phyloP scores from a whole-genome alignment of 495 filamentous ascomycete species.

The Podospora comata region DNA sequence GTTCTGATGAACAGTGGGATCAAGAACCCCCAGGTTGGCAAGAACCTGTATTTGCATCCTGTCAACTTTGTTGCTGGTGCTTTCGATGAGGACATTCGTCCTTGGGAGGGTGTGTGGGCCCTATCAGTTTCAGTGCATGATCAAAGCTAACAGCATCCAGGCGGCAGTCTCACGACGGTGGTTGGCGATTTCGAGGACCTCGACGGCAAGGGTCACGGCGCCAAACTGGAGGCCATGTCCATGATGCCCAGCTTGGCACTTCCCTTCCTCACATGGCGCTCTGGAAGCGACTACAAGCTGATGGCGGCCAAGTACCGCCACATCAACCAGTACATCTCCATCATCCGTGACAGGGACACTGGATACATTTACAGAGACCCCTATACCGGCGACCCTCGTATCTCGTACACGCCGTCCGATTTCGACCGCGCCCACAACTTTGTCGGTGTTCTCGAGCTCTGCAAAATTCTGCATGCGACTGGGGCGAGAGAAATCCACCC shows the following conservation, averaged over 20 bases:
- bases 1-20: conserved; percentile 70
- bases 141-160: background rate
- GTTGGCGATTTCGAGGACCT: conserved; percentile 77
- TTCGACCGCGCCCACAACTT: conserved; percentile 68
- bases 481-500: conserved; percentile 77
- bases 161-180: conserved; percentile 62
- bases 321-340: conserved; percentile 63
- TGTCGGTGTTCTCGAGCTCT: conserved; percentile 65
- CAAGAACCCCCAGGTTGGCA: conserved; percentile 77
- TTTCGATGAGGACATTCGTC: conserved; percentile 62
- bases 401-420: conserved; percentile 65
- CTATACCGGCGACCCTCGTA: conserved; percentile 54
- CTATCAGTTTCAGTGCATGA: background rate
- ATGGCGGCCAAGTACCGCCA: conserved; percentile 58
- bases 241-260: conserved; percentile 54
- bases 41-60: conserved; percentile 79
- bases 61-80: conserved; percentile 57
- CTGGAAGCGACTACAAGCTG: conserved; percentile 66
- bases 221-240: conserved; percentile 67
- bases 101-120: conserved; percentile 59
- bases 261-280: conserved; percentile 58
- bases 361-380: conserved; percentile 77
- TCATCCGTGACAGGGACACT: conserved; percentile 68
- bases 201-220: conserved; percentile 78
- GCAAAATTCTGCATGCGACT: conserved; percentile 71